These are phyloP conservation scores for Priceomyces fermenticarens DNA, from an alignment of 805 yeast species.

Conservation along the genomic window DNA sequence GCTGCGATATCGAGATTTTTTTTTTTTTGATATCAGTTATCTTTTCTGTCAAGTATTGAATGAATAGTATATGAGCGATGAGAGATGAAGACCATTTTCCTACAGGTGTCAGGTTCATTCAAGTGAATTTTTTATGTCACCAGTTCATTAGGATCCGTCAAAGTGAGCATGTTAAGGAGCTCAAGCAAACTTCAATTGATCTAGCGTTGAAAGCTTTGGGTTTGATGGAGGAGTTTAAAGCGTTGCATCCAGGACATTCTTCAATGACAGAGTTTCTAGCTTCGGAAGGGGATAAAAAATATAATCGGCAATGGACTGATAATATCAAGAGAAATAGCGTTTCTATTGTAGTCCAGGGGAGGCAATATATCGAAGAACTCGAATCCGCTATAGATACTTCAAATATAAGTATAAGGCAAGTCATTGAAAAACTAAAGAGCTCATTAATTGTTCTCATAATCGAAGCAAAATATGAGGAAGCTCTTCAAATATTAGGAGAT, in stretches of 20 bases:
- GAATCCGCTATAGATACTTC: slow-evolving; percentile 2
- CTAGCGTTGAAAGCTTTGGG: slow-evolving; percentile 9
- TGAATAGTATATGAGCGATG: not conserved
- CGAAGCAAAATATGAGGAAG: slow-evolving; percentile 16
- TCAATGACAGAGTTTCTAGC: slow-evolving; percentile 7
- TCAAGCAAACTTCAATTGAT: not conserved
- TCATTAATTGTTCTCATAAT: slow-evolving; percentile 10
- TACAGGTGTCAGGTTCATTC: not conserved
- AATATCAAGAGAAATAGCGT: slow-evolving; percentile 5
- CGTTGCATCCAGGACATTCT: slow-evolving; percentile 17
- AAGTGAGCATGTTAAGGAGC: not conserved
- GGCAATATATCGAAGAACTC: slow-evolving; percentile 3
- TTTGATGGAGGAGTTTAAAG: slow-evolving; percentile 23
- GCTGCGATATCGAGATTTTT: too few relatives aligned
- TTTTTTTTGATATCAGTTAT: not conserved
- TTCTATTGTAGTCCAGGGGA: slow-evolving; percentile 1
- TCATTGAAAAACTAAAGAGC: slow-evolving; percentile 4
- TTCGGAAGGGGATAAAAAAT: slow-evolving; percentile 5
- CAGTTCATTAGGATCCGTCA: slow-evolving; percentile 1
- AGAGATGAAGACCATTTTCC: not conserved
- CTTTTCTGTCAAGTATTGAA: not conserved
- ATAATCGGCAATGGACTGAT: slow-evolving; percentile 8
- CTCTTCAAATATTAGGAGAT: slow-evolving; percentile 15
- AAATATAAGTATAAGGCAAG: not conserved
- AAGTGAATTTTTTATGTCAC: not conserved